Evolutionary conservation across 1,284 basidiomycete species (phyloP), one percentile per base, ranked within the genome.

Genomic region (Ceratobasidium sp.): DNA sequence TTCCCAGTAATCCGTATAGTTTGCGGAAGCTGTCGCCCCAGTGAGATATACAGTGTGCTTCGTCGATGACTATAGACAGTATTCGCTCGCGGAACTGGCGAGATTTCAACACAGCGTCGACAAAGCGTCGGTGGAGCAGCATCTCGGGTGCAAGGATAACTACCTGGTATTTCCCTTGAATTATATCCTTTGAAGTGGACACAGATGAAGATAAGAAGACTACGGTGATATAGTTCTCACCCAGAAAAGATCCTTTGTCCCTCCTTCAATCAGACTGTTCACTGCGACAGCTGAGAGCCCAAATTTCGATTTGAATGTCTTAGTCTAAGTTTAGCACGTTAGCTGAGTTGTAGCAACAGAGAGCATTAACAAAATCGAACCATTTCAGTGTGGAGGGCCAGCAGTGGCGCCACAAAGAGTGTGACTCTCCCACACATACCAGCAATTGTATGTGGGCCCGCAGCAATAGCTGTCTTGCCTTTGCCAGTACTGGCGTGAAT

Each of bases 41-140:
- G 28, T 38, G 32, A 44, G 21, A 38, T 9, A 70, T 70, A 28
- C 66, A 70, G 23, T 70, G 66, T 13, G 66, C 66, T 41, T 70
- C 50, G 8, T 70, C 66, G 8, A 70, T 58, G 2, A 58, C 49
- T 2, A 69, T n/a, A 23, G 54, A 55, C 28, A 32, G 16, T 5
- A 35, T 28, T 18, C 50, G 50, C 23, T 28, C 9, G 8, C 50
- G 50, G n/a, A 54, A 54, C 11, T n/a, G 23, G 16, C 32, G 21
- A 13, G 23, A 13, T 38, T 62, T 44, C 38, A 62, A 18, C 0
- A 28, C 38, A 3, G 44, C 38, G 32, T 58, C 66, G 0, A 69
- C 54, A 11, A 55, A 55, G 6, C 54, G 50, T 35, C 30, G 30
- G 30, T 55, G 28, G 14, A 55, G 14, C 7, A 55, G 54, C 30